Conservation (phyloP, 2,329 filamentous ascomycete species). For the Coccinonectria pachysandricola region DNA sequence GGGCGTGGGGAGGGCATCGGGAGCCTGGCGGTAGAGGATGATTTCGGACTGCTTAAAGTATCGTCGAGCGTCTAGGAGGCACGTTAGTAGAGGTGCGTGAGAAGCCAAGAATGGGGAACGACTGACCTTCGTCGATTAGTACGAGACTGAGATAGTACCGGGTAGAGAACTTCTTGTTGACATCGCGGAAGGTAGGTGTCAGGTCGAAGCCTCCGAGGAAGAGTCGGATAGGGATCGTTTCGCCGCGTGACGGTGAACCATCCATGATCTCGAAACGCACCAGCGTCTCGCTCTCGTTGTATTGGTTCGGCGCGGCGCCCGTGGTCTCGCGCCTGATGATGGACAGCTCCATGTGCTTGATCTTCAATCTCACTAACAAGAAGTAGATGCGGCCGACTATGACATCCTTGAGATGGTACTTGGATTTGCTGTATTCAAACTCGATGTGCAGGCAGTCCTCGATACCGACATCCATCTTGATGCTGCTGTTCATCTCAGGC, state of each 20-base stretch:
- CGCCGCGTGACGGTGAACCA: conserved; percentile 89
- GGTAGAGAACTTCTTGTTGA: conserved; percentile 99
- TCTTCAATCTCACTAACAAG: conserved; percentile 90
- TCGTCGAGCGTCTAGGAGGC: conserved; percentile 67
- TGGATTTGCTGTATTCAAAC: conserved; percentile 98
- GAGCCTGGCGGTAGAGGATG: conserved; percentile 79
- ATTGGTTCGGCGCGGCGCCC: conserved; percentile 92
- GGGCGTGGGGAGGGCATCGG: conserved; percentile 34
- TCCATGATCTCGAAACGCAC: conserved; percentile 99
- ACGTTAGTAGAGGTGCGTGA: conserved; percentile 8
- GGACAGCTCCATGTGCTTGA: conserved; percentile 98
- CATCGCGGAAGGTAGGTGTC: conserved; percentile 95
- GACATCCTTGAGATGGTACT: conserved; percentile 98
- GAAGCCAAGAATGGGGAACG: too few species aligned
- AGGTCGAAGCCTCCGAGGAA: conserved; percentile 97
- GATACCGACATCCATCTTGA: conserved; percentile 99
- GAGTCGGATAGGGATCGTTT: conserved; percentile 89
- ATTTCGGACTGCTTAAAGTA: conserved; percentile 99
- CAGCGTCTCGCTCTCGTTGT: conserved; percentile 97
- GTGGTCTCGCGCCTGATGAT: conserved; percentile 97
- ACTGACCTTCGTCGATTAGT: conserved; percentile 81
- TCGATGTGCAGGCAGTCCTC: conserved; percentile 99
- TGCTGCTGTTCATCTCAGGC: conserved; percentile 93
- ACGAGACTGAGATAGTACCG: conserved; percentile 95
- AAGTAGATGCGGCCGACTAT: conserved; percentile 99